Percentiles rank a stretch among this genome's conserved stretches.
Conservation (phyloP, 2,329 filamentous ascomycete genomes). For the Allantophomopsis lycopodina region DNA sequence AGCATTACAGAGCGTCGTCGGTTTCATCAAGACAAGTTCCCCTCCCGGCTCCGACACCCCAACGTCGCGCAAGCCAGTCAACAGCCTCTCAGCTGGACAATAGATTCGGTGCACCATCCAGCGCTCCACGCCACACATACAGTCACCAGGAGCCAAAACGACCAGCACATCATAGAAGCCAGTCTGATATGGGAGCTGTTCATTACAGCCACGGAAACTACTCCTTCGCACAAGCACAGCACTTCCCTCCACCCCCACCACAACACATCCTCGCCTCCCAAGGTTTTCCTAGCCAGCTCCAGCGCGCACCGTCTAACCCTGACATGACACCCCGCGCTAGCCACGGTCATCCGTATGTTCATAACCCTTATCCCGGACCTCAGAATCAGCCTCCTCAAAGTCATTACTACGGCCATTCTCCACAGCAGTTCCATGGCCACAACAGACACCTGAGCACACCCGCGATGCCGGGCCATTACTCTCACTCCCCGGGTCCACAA, state of each 20-base stretch:
- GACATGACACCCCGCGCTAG: background rate
- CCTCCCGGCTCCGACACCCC: constrained; percentile 12
- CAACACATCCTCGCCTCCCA: background rate
- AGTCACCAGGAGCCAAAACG: constrained; percentile 5
- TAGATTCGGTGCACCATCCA: background rate
- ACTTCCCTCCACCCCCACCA: background rate
- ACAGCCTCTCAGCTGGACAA: constrained; percentile 12
- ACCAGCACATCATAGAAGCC: constrained; percentile 14
- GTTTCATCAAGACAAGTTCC: constrained; percentile 4
- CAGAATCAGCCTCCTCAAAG: background rate
- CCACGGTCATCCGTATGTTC: background rate
- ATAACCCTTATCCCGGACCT: background rate
- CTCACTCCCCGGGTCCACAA: too few relatives aligned
- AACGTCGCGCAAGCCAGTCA: constrained; percentile 8
- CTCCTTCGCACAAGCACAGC: too few relatives aligned
- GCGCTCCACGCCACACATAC: too few relatives aligned
- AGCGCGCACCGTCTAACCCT: background rate
- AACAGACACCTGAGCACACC: background rate
- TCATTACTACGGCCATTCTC: background rate
- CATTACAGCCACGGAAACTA: background rate
- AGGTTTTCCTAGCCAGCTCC: background rate
- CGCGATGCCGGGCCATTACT: background rate
- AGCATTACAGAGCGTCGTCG: too few relatives aligned
- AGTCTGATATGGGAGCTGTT: constrained; percentile 13
- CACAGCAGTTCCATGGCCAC: background rate